Base-by-base conservation (phyloP, 1,284 basidiomycete genomes). In the Ustilago cynodontis region DNA sequence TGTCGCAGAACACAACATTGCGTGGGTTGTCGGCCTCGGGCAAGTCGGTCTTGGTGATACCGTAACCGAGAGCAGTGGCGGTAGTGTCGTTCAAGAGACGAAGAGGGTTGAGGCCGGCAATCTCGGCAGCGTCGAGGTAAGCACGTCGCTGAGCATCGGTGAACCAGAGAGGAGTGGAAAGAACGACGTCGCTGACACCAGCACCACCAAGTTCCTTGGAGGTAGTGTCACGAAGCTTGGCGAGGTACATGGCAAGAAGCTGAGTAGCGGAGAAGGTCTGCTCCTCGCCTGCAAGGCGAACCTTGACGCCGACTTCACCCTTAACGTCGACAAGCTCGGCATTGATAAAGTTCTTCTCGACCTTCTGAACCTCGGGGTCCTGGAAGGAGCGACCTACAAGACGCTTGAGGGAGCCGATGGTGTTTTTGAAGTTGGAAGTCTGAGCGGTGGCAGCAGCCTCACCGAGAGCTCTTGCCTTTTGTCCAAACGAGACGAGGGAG, bases 371-470 rank as follows among this genome's bases (percentile, higher is more conserved):
- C 28, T 79, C 78, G 51, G 72, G 70, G 61, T 85, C 84, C 41
- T 83, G 63, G 65, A 84, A 64, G 11, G 78, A 79, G 55, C 84
- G 76, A 49, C 84, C 84, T 55, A 85, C 67, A 45, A 85, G 75
- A 58, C 84, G 82, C 78, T 85, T 85, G 54, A 85, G 79, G n/a
- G 80, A 82, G 51, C 84, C 84, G 37, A 85, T 76, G 45, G 84
- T 85, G 79, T 85, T 85, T 60, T 85, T 85, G 63, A 85, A 85
- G 79, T 85, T 85, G 66, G 82, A 82, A 18, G 83, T 85, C 72
- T 85, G 83, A 50, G 80, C 80, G 33, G 83, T 85, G 50, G 83
- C 83, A 59, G 84, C 84, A 18, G 77, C 71, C 74, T 85, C 84
- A 54, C 84, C 84, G 43, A 85, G 71, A n/a, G 82, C 81, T 71